Evolutionary conservation across 2,329 filamentous ascomycete species (phyloP), one percentile per base, ranked within the genome.

Genomic region (Nigrospora osmanthi): DNA sequence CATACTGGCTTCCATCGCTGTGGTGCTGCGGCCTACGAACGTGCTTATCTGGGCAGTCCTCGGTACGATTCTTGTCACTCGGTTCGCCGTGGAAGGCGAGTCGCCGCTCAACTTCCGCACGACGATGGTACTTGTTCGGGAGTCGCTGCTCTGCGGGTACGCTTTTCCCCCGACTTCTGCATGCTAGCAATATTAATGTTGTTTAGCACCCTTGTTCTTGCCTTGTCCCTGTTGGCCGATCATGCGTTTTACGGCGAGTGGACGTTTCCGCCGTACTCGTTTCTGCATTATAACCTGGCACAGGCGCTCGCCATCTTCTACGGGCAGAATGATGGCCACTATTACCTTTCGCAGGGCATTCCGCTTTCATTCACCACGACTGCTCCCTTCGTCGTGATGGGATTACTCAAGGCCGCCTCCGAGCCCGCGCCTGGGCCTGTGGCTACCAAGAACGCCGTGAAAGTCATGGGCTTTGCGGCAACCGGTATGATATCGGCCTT

Each of bases 281-380:
- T 89, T 68, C 75, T 97, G 47, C 80, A 91, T 59, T 91, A 96
- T 72, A 98, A 98, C 67, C 75, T 98, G 45, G 80, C 83, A 16
- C 85, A 94, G 62, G 87, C 86, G 9, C 75, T 98, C 6, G 89
- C 93, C 23, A 80, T 91, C 40, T 97, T 97, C 65, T 98, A 98
- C 61, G 93, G 93, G 17, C 78, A 72, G 40, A 97, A 95, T 65
- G 81, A 88, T 50, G 85, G 85, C 76, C 89, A 96, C 64, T 98
- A 97, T 68, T 98, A 96, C 63, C 66, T 95, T 30, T 85, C 87
- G 0, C 90, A 98, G 66, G 93, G 89, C 5, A 74, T 95, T 23
- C 91, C 93, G 2, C 75, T 97, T 0, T 78, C 96, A 6, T 82
- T 93, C 31, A 95, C 85, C 10, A 90, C 88, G 1, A 81, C 81